Conservation (phyloP, 495 filamentous ascomycete genomes). For the Staphylotrichum longicolle region DNA sequence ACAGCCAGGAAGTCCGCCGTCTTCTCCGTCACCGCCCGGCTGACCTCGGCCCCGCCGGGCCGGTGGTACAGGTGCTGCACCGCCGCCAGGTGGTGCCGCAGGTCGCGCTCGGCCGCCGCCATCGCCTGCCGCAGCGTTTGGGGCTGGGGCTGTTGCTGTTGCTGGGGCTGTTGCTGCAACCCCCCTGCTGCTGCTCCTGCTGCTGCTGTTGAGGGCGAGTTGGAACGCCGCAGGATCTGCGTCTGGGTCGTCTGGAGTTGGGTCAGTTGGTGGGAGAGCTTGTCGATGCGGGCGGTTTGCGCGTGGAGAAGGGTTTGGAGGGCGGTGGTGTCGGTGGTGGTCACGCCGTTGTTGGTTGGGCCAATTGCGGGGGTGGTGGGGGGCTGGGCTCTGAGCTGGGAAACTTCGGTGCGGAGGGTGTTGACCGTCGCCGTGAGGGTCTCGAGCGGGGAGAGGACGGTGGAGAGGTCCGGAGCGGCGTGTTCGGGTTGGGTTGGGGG, state of each 20-base stretch:
- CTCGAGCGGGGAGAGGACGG: slow-evolving; percentile 17
- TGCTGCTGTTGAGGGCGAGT: neutral
- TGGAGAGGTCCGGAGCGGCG: neutral
- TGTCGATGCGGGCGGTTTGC: slow-evolving; percentile 8
- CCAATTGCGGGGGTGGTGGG: neutral
- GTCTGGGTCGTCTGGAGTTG: no score
- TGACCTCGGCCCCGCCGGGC: neutral
- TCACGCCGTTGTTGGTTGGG: neutral
- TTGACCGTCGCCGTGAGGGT: slow-evolving; percentile 12
- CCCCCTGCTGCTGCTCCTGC: slow-evolving; percentile 20
- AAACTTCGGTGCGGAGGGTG: slow-evolving; percentile 18
- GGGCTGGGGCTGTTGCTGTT: slow-evolving; percentile 14
- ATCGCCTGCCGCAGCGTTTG: slow-evolving; percentile 28
- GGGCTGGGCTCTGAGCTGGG: slow-evolving; percentile 15
- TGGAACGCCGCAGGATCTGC: no score
- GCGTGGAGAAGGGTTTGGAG: slow-evolving; percentile 15
- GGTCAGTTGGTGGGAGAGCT: slow-evolving; percentile 10
- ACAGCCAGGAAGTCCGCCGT: slow-evolving; percentile 21
- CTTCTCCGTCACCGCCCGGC: slow-evolving; percentile 12
- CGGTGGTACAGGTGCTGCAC: slow-evolving; percentile 22
- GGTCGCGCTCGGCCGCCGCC: slow-evolving; percentile 25
- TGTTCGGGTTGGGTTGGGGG: neutral
- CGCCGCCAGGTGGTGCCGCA: slow-evolving; percentile 19
- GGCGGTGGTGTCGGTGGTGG: neutral
- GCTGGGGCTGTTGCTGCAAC: neutral